Conservation (phyloP, 805 yeast species). For the Phaffomyces antillensis region DNA sequence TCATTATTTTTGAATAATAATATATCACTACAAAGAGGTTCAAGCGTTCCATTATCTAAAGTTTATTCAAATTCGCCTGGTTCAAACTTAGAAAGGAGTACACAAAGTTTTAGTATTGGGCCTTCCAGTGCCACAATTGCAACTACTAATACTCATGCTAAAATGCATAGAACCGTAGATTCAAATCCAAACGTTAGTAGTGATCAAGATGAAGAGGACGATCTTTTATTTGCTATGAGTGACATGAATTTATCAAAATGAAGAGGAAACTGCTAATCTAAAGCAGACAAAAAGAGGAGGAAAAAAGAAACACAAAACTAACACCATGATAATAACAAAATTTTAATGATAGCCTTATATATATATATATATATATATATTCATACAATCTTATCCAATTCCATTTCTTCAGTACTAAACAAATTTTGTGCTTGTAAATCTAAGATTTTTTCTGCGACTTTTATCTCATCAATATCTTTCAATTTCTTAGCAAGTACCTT, state of each 20-base stretch:
- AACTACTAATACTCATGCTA: slow-evolving; percentile 25
- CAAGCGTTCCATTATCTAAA: slow-evolving; percentile 11
- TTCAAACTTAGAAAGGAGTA: slow-evolving; percentile 10
- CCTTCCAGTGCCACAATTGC: slow-evolving; percentile 28
- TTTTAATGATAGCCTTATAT: no score
- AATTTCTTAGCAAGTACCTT: not conserved
- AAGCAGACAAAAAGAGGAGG: not conserved
- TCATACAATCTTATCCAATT: no score
- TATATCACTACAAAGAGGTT: not conserved
- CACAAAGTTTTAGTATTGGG: slow-evolving; percentile 17
- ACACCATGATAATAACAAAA: no score
- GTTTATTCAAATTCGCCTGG: slow-evolving; percentile 17
- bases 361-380: no score
- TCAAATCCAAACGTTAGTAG: slow-evolving; percentile 10
- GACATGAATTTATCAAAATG: slow-evolving; percentile 49
- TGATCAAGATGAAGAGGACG: slow-evolving; percentile 53
- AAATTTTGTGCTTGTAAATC: not conserved
- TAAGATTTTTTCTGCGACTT: not conserved
- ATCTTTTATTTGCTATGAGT: slow-evolving; percentile 63
- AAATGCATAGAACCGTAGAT: slow-evolving; percentile 17
- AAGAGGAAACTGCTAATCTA: not conserved
- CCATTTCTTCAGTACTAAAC: not conserved
- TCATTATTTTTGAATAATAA: slow-evolving; percentile 10
- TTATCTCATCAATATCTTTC: slow-evolving; percentile 1
- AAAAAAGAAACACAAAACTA: not conserved